Evolutionary conservation across 805 yeast genomes (phyloP).

Genomic region (Wickerhamiella galacta): DNA sequence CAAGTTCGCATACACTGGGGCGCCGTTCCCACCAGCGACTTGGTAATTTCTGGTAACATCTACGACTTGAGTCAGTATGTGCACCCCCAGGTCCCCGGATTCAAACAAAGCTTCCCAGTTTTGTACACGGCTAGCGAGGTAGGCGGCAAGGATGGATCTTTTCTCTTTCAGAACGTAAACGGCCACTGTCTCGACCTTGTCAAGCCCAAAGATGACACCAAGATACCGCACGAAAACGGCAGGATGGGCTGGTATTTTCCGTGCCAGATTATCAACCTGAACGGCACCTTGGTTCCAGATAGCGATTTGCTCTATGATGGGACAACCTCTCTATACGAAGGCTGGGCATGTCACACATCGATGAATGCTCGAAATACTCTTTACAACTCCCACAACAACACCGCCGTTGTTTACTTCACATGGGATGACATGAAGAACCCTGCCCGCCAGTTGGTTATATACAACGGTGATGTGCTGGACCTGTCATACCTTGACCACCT

Average conservation of each 20-base stretch:
- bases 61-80: constrained; percentile 49
- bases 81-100: constrained; percentile 76
- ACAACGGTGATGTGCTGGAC: constrained; percentile 79
- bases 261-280: constrained; percentile 38
- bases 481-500: constrained; percentile 63
- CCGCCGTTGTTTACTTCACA: constrained; percentile 68
- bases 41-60: constrained; percentile 71
- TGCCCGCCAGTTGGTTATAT: constrained; percentile 66
- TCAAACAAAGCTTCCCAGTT: constrained; percentile 45
- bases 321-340: constrained; percentile 45
- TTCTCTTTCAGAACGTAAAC: constrained; percentile 81
- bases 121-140: constrained; percentile 76
- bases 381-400: constrained; percentile 41
- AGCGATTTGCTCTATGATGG: constrained; percentile 16
- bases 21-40: constrained; percentile 40
- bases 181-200: constrained; percentile 77
- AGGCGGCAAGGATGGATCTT: constrained; percentile 38
- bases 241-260: constrained; percentile 93
- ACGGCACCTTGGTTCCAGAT: constrained; percentile 55
- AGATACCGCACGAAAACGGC: constrained; percentile 46
- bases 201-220: constrained; percentile 45
- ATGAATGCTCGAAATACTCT: constrained; percentile 42
- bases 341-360: constrained; percentile 87
- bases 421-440: constrained; percentile 73
- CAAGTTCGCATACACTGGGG: constrained; percentile 38